Evolutionary conservation across 176 grass and related monocot species (phyloP).

Genomic region (Eragrostis curvula): DNA sequence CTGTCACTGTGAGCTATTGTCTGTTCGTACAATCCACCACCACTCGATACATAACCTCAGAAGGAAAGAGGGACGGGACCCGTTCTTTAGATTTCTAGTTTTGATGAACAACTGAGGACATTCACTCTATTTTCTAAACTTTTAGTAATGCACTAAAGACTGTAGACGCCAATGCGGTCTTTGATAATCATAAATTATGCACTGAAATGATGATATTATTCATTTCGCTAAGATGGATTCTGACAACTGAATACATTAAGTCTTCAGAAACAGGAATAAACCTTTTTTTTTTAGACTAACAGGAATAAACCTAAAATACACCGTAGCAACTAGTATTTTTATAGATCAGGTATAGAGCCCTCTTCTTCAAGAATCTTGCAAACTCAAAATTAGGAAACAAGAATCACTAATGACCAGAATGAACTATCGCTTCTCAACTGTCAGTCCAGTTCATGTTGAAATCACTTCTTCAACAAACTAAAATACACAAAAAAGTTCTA

Average conservation of each 20-base stretch:
- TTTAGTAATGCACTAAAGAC: not conserved
- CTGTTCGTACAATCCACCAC: conserved; percentile 6
- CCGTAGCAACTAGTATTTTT: not conserved
- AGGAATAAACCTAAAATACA: too few relatives aligned
- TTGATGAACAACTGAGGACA: not conserved
- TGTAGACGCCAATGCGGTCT: not conserved
- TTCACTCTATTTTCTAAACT: not conserved
- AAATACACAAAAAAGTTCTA: not conserved
- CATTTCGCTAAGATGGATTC: not conserved
- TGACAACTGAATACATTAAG: not conserved
- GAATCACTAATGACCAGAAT: not conserved
- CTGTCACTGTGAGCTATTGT: not conserved
- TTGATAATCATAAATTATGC: not conserved
- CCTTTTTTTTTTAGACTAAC: too few relatives aligned
- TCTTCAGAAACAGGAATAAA: not conserved
- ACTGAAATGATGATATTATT: conserved; percentile 6
- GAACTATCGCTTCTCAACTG: not conserved
- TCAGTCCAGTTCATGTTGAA: not conserved
- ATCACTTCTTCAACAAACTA: not conserved
- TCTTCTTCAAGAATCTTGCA: not conserved
- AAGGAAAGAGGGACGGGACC: not conserved
- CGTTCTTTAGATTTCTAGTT: not conserved
- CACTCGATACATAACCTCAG: not conserved
- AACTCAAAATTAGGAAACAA: not conserved
- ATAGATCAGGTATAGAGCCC: not conserved